Evolutionary conservation across 129 eudicot species (phyloP).

Genomic region (Flaveria brownii): DNA sequence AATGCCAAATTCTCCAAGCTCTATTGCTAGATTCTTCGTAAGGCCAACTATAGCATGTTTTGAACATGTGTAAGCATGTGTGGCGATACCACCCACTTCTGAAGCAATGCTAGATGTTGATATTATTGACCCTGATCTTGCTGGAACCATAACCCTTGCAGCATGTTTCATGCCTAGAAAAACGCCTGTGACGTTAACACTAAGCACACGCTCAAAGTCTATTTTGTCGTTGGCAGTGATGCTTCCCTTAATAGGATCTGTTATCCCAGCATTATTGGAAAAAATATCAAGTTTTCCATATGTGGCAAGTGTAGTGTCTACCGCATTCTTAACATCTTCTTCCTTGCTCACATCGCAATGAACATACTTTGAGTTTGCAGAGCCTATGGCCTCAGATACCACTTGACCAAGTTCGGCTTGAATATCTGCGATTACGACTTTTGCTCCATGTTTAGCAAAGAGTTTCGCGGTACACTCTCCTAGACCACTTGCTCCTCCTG

Average conservation of each 20-base stretch:
- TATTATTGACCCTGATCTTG: conserved; percentile 42
- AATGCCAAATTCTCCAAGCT: conserved; percentile 52
- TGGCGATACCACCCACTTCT: conserved; percentile 26
- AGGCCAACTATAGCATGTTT: conserved; percentile 51
- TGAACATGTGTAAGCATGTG: conserved; percentile 49
- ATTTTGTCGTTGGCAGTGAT: conserved; percentile 28
- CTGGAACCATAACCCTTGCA: conserved; percentile 56
- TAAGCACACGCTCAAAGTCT: conserved; percentile 36
- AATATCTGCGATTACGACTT: conserved; percentile 49
- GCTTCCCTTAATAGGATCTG: conserved; percentile 29
- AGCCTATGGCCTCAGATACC: conserved; percentile 38
- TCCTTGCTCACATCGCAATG: conserved; percentile 60
- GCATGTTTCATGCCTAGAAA: conserved; percentile 53
- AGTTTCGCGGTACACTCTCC: conserved; percentile 47
- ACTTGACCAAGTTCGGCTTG: conserved; percentile 51
- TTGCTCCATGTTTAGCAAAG: conserved; percentile 56
- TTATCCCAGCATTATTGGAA: conserved; percentile 48
- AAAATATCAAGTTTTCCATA: conserved; percentile 69
- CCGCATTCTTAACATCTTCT: conserved; percentile 42
- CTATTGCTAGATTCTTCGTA: conserved; percentile 46
- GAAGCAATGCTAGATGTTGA: conserved; percentile 44
- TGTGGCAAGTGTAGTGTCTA: conserved; percentile 37
- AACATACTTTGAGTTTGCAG: conserved; percentile 31
- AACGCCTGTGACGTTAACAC: conserved; percentile 37
- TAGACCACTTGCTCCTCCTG: conserved; percentile 55